A percentile compares a stretch with the other conserved stretches of the same genome.
phyloP scores from a whole-genome alignment of 192 early-diverging fungal genomes.

The Coemansia sp. region DNA sequence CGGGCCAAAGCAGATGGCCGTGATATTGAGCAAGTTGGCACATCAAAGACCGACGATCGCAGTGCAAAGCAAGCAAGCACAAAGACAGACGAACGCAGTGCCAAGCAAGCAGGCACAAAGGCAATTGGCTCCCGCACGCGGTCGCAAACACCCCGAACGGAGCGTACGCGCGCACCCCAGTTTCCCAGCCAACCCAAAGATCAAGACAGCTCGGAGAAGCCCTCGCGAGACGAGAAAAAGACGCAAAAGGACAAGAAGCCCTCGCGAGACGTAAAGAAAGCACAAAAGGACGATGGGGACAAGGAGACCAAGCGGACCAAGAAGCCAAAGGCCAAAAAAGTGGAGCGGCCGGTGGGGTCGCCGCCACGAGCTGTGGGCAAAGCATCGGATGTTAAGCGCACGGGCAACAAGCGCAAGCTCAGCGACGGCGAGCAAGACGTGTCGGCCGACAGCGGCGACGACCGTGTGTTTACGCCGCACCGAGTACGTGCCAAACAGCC shows the following conservation, averaged over 20 bases:
- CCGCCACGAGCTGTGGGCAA: slow-evolving; percentile 13
- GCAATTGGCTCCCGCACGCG: slow-evolving; percentile 15
- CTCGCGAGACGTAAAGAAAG: neutral
- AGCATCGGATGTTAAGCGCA: slow-evolving; percentile 12
- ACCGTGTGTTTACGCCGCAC: slow-evolving; percentile 22
- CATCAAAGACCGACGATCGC: neutral
- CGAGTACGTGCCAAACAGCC: slow-evolving; percentile 1
- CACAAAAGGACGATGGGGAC: neutral
- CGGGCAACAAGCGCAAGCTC: slow-evolving; percentile 44
- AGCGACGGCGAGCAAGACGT: slow-evolving; percentile 21
- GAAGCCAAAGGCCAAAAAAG: slow-evolving; percentile 9
- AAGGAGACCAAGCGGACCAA: neutral
- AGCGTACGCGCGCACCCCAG: neutral
- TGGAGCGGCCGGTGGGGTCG: neutral
- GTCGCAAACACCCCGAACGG: slow-evolving; percentile 17
- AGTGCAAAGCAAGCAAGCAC: neutral
- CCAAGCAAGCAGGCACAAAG: neutral
- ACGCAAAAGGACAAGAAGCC: neutral
- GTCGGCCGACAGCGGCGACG: slow-evolving; percentile 30
- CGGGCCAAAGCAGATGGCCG: slow-evolving; percentile 30
- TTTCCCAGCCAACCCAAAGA: neutral
- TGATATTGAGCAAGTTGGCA: slow-evolving; percentile 31
- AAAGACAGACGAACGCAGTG: neutral
- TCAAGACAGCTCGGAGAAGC: neutral
- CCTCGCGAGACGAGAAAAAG: neutral